Evolutionary conservation across 805 yeast species (phyloP).

Genomic region (Wickerhamiella shivajii): DNA sequence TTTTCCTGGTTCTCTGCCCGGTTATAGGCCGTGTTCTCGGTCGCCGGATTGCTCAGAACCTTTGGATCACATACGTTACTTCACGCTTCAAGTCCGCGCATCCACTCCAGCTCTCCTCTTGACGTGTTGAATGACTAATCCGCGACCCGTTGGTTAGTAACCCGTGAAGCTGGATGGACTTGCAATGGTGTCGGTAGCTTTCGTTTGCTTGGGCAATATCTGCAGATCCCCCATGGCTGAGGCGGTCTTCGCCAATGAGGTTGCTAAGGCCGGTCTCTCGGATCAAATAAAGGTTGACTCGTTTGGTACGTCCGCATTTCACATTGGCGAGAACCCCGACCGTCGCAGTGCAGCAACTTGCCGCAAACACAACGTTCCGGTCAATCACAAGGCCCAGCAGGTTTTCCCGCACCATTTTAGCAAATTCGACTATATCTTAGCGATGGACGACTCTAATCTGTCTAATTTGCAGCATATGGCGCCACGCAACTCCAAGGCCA

Average conservation of each 20-base stretch:
- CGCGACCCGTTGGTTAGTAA: no score
- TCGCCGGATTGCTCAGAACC: conserved; percentile 33
- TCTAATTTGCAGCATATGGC: conserved; percentile 24
- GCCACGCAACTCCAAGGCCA: conserved; percentile 37
- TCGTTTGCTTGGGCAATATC: conserved; percentile 86
- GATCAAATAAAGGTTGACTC: conserved; percentile 49
- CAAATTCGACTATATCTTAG: conserved; percentile 42
- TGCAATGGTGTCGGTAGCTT: conserved; percentile 43
- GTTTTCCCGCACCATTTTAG: conserved; percentile 54
- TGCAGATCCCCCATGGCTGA: conserved; percentile 99
- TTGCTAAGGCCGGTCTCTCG: conserved; percentile 33
- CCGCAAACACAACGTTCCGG: conserved; percentile 53
- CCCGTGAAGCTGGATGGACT: no score
- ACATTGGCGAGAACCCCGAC: conserved; percentile 74
- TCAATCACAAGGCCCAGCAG: conserved; percentile 62
- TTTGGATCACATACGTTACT: conserved; percentile 13
- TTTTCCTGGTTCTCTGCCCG: conserved; percentile 46
- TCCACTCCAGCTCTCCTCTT: no score
- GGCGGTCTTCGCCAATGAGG: conserved; percentile 65
- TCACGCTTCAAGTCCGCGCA: conserved; percentile 4
- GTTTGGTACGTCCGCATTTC: conserved; percentile 80
- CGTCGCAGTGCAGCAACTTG: conserved; percentile 56
- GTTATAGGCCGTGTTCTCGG: conserved; percentile 55
- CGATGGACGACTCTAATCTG: conserved; percentile 38
- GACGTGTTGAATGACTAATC: no score